These are phyloP conservation scores for Luffa aegyptiaca DNA, from an alignment of 306 rosid species.

Conservation along the genomic window DNA sequence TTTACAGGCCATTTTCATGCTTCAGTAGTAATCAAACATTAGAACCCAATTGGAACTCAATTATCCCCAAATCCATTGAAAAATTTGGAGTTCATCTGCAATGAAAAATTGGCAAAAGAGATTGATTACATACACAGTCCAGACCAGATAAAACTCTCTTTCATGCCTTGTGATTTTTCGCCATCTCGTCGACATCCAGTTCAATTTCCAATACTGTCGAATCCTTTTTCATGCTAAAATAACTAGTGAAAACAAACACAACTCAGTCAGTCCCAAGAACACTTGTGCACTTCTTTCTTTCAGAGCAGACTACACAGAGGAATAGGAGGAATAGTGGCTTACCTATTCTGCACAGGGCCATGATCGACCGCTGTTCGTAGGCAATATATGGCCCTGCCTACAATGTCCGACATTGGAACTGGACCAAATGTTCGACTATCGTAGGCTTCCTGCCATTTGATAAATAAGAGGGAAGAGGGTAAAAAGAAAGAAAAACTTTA, in stretches of 20 bases:
- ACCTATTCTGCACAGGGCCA: slow-evolving; percentile 89
- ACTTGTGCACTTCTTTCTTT: background rate
- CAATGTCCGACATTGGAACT: slow-evolving; percentile 64
- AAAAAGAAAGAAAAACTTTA: background rate
- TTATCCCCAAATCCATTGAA: slow-evolving; percentile 6
- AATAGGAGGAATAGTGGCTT: slow-evolving; percentile 11
- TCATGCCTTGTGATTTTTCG: slow-evolving; percentile 60
- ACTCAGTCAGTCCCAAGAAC: slow-evolving; percentile 1
- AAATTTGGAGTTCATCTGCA: slow-evolving; percentile 4
- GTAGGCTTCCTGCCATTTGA: slow-evolving; percentile 65
- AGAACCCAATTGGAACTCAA: background rate
- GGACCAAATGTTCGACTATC: slow-evolving; percentile 96
- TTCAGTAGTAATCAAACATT: background rate
- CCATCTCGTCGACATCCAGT: slow-evolving; percentile 84
- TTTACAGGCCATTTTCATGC: background rate
- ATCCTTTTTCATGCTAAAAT: slow-evolving; percentile 54
- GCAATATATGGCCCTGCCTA: slow-evolving; percentile 90
- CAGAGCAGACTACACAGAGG: background rate
- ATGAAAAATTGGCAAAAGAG: slow-evolving; percentile 17
- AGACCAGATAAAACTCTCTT: slow-evolving; percentile 21
- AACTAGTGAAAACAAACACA: slow-evolving; percentile 35
- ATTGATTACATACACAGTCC: slow-evolving; percentile 12
- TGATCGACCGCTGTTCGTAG: slow-evolving; percentile 88
- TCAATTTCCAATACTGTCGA: slow-evolving; percentile 69
- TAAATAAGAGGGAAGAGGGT: background rate